Evolutionary conservation across 2,329 filamentous ascomycete species (phyloP).

Genomic region (Pseudocercospora cruenta): DNA sequence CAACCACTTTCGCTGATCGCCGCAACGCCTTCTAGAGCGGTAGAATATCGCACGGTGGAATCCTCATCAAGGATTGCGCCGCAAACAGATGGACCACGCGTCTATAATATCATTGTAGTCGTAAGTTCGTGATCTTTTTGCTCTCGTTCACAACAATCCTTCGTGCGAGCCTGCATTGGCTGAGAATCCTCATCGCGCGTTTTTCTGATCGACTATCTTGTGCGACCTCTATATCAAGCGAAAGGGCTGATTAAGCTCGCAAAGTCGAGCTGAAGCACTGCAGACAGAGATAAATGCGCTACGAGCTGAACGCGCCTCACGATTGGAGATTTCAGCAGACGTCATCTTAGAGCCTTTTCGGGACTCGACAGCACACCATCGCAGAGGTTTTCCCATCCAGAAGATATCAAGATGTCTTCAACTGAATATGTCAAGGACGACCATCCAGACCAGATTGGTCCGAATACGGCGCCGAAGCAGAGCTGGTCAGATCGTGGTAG

Average conservation of each 20-base stretch:
- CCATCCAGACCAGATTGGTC: constrained; percentile 50
- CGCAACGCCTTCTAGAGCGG: background rate
- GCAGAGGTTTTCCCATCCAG: background rate
- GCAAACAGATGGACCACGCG: background rate
- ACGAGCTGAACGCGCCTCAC: constrained; percentile 28
- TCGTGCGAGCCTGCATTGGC: background rate
- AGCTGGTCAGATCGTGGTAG: constrained; percentile 47
- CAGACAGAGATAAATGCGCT: constrained; percentile 25
- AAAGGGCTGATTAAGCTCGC: background rate
- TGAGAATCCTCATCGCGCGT: background rate
- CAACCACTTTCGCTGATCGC: background rate
- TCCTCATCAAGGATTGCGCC: background rate
- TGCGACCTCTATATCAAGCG: background rate
- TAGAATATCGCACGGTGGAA: background rate
- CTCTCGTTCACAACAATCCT: background rate
- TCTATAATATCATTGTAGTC: background rate
- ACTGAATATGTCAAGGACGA: constrained; percentile 43
- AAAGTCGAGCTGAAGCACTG: background rate
- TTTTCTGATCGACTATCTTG: background rate
- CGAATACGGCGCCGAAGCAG: constrained; percentile 44
- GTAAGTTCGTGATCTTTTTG: background rate
- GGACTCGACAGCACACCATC: background rate
- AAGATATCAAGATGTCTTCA: constrained; percentile 27
- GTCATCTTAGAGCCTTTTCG: background rate
- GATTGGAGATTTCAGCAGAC: constrained; percentile 31